These are phyloP conservation scores for Paraphoma sp. DNA, from an alignment of 2,329 filamentous ascomycete species.

Conservation along the genomic window DNA sequence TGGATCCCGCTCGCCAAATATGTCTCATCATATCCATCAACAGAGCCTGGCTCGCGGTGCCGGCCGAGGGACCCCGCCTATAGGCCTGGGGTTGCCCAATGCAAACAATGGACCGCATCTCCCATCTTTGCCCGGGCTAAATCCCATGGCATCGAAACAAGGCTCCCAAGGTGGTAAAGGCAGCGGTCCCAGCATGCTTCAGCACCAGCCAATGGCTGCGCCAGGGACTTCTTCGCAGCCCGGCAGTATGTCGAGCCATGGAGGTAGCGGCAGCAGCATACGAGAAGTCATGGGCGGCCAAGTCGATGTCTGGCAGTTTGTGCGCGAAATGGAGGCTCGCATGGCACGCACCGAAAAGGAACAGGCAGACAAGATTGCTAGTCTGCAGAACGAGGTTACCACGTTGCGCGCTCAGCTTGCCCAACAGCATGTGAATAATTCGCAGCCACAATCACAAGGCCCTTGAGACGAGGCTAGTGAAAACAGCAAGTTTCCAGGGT, in stretches of 20 bases:
- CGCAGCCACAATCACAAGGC: conserved; percentile 24
- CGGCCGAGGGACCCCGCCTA: conserved; percentile 63
- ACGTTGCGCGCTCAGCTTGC: conserved; percentile 46
- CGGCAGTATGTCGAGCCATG: conserved; percentile 60
- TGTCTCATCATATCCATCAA: conserved; percentile 70
- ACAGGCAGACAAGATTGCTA: conserved; percentile 53
- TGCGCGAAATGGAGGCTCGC: conserved; percentile 70
- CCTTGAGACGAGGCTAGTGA: conserved; percentile 6
- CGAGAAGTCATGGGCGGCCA: conserved; percentile 70
- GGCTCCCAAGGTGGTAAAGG: conserved; percentile 40
- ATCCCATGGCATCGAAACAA: conserved; percentile 40
- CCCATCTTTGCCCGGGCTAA: conserved; percentile 51
- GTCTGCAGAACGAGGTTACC: conserved; percentile 54
- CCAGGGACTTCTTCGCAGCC: conserved; percentile 56
- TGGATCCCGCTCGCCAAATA: conserved; percentile 70
- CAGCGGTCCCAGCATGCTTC: conserved; percentile 49
- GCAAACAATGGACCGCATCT: conserved; percentile 52
- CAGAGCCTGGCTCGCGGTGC: conserved; percentile 65
- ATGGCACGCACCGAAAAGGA: conserved; percentile 57
- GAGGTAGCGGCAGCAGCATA: conserved; percentile 65
- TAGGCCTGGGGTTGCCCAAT: conserved; percentile 49
- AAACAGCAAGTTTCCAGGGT: conserved; percentile 1
- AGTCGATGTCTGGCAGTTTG: conserved; percentile 71
- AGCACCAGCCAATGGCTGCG: conserved; percentile 47
- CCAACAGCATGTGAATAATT: conserved; percentile 40